Conservation (phyloP, 148 eudicot species). For the Euryodendron excelsum region DNA sequence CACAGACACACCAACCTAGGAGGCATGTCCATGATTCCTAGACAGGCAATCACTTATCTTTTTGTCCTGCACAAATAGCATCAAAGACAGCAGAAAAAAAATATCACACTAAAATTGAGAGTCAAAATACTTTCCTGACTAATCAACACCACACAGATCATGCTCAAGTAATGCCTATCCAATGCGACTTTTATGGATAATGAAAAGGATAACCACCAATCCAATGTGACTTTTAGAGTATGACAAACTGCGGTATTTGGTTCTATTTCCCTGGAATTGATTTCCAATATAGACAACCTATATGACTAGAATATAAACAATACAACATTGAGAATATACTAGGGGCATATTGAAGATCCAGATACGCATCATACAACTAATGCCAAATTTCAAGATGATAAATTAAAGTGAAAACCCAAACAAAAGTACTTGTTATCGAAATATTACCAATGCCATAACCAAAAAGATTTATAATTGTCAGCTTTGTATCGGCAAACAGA, state of each 20-base stretch:
- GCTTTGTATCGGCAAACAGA: conserved; percentile 90
- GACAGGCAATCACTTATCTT: background rate
- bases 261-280: background rate
- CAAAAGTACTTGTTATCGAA: background rate
- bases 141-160: too few relatives aligned
- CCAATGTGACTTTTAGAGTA: background rate
- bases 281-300: background rate
- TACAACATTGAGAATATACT: background rate
- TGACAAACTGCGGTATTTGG: background rate
- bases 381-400: background rate
- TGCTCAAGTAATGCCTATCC: too few relatives aligned
- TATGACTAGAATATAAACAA: background rate
- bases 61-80: background rate
- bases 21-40: too few relatives aligned
- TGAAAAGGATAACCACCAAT: background rate
- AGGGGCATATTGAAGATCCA: background rate
- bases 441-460: conserved; percentile 96
- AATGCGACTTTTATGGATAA: background rate
- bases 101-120: too few relatives aligned
- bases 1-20: too few relatives aligned
- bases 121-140: too few relatives aligned
- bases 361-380: background rate
- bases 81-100: background rate
- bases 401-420: background rate
- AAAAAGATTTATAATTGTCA: conserved; percentile 77